Conservation (phyloP, 371 early-diverging fungal genomes). For the Haplosporangium sp. region DNA sequence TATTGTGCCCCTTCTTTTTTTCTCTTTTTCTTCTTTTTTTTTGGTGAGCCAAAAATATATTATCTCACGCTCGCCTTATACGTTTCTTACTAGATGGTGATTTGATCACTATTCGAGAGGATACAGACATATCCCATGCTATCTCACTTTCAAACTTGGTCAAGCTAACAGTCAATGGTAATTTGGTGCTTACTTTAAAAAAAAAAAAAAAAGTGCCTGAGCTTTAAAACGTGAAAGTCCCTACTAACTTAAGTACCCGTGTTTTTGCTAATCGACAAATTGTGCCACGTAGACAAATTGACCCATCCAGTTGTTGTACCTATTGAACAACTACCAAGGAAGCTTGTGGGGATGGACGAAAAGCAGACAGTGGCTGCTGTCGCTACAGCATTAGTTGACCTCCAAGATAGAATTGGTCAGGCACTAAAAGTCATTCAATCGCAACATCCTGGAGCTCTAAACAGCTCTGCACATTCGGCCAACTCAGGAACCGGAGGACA, state of each 20-base stretch:
- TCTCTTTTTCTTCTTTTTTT: not conserved
- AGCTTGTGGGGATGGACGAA: slow-evolving; percentile 27
- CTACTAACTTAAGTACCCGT: not conserved
- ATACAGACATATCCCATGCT: slow-evolving; percentile 66
- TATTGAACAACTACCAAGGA: slow-evolving; percentile 27
- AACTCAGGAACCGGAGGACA: slow-evolving; percentile 1
- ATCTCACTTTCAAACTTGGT: slow-evolving; percentile 63
- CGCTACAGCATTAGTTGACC: slow-evolving; percentile 24
- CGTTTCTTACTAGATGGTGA: slow-evolving; percentile 60
- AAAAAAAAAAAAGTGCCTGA: no score
- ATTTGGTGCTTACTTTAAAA: not conserved
- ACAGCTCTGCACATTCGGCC: not conserved
- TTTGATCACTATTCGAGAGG: slow-evolving; percentile 66
- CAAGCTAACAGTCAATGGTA: slow-evolving; percentile 62
- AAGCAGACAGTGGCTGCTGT: slow-evolving; percentile 47
- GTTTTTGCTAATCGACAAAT: not conserved
- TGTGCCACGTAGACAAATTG: slow-evolving; percentile 32
- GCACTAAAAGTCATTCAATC: slow-evolving; percentile 29
- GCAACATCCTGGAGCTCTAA: slow-evolving; percentile 25
- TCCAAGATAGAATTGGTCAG: slow-evolving; percentile 30
- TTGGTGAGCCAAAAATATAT: not conserved
- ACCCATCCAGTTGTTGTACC: slow-evolving; percentile 33
- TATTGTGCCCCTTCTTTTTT: slow-evolving; percentile 17
- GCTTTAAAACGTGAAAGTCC: not conserved
- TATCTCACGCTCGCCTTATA: not conserved